Base-by-base conservation (phyloP, 2,329 filamentous ascomycete genomes). In the Diaporthe velutina region DNA sequence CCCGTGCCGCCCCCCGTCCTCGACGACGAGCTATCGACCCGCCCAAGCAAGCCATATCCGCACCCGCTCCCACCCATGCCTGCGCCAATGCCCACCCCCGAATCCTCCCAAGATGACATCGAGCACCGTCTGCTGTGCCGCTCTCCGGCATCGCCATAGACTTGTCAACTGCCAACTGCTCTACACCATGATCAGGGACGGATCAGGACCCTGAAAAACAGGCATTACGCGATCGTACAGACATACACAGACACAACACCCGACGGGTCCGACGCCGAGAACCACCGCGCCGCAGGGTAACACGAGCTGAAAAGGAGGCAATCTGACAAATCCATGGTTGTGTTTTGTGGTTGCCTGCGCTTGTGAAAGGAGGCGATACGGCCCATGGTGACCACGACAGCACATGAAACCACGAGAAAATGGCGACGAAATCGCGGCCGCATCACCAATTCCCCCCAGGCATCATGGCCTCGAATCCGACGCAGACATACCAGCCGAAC, bases 251-350 rank as follows among this genome's bases (percentile, higher is more conserved):
- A 54, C 33, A 45, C 50, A 9, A 17, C 0, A 60, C 7, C 7
- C 42, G 22, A 50, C 61, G 15, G 19, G 10, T 28, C 30, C 4
- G 25, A 67, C 61, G 30, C 64, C 45, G 22, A 67, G 64, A 12
- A 52, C 33, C 15, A 70, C 28, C 38, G 54, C 54, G 68, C 25
- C 40, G 40, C 28, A 22, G 12, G n/a, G 70, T 71, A 15, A 61
- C 70, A 71, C 70, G 42, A 71, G 54, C 70, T 71, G 70, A 71
- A 68, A 35, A 17, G 48, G 64, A 52, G 48, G 33, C 48, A 54
- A 38, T 54, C 64, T 68, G 45, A 71, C 70, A 71, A 61, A 71
- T 50, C 25, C 38, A 35, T 9, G n/a, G 5, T n/a, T 48, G 28
- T 45, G 4, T 19, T 71, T 25, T 40, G 55, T 58, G 42, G 42